Conservation (phyloP, 2,329 filamentous ascomycete genomes). For the Capronia coronata region DNA sequence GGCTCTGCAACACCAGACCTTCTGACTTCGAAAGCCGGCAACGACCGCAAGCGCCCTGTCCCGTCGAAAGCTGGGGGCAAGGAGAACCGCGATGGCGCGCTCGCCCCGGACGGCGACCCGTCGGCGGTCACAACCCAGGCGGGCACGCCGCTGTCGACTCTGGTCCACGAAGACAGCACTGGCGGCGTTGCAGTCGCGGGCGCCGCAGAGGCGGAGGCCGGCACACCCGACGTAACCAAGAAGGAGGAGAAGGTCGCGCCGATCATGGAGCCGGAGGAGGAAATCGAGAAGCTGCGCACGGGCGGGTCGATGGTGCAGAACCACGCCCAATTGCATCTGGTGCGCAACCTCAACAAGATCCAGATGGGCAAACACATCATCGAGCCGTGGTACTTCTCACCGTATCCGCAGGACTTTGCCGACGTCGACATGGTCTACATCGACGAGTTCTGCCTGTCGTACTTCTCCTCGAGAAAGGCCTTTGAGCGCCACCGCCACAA, state of each 20-base stretch:
- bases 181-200: slow-evolving; percentile 1
- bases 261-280: slow-evolving; percentile 43
- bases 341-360: slow-evolving; percentile 87
- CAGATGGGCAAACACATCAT: slow-evolving; percentile 90
- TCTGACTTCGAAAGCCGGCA: slow-evolving; percentile 42
- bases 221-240: slow-evolving; percentile 40
- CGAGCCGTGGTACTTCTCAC: slow-evolving; percentile 98
- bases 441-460: slow-evolving; percentile 93
- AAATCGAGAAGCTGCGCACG: slow-evolving; percentile 92
- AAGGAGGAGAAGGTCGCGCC: slow-evolving; percentile 32
- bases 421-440: slow-evolving; percentile 89
- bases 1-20: slow-evolving; percentile 52
- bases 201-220: slow-evolving; percentile 34
- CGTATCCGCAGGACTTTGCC: slow-evolving; percentile 83
- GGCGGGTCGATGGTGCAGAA: slow-evolving; percentile 99
- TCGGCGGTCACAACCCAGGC: slow-evolving; percentile 32
- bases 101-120: slow-evolving; percentile 26
- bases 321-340: slow-evolving; percentile 89
- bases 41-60: slow-evolving; percentile 42
- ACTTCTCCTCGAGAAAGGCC: slow-evolving; percentile 75
- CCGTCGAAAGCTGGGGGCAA: slow-evolving; percentile 55
- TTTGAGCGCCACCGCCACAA: slow-evolving; percentile 83
- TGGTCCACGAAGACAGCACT: slow-evolving; percentile 27
- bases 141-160: slow-evolving; percentile 35
- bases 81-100: slow-evolving; percentile 48